Base-by-base conservation (phyloP, 2,329 filamentous ascomycete genomes). In the Huntiella decipiens region DNA sequence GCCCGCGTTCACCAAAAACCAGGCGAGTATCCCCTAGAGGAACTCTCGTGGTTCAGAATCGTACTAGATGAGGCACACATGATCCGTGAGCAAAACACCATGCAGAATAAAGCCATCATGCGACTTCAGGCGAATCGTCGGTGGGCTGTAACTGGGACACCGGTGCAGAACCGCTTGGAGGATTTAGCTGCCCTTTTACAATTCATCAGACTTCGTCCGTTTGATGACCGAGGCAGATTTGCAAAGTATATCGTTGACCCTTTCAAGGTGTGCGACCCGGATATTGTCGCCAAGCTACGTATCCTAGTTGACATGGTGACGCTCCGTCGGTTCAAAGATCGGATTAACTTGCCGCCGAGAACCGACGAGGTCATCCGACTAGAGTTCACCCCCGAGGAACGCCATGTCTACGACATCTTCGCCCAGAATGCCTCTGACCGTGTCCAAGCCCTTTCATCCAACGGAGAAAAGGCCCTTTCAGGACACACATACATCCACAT, bases 101-200 rank as follows among this genome's bases (percentile, higher is more conserved):
- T 82, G 36, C 81, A 88, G 53, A 92, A 86, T 45, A 85, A 87
- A 58, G 83, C 84, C 3, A 83, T 91, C 15, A 87, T 85, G 52
- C 73, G 75, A 15, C 66, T 96, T 2, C 71, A 82, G 50, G 83
- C 86, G 2, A 73, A 82, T 56, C 76, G 87, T 31, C 79, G 87
- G 32, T 98, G 91, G 91, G 88, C 87, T 2, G 84, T 96, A n/a
- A 96, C 91, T 0, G 91, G 88, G 46, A 96, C 91, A 0, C 91
- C 87, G 0, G 83, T 96, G 6, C 88, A 96, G 61, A 98, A 98
- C 57, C 79, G 83, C 3, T 69, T 96, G 2, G 86, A 92, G 52
- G 91, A 98, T 58, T 69, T 96, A 16, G 82, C 84, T 11, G 82
- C 88, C 1, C 66, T 96, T 2, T 77, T 94, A 49, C 82, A 79